A percentile compares a stretch with the other conserved stretches of the same genome.
Evolutionary conservation across 495 filamentous ascomycete genomes (phyloP).

Genomic region (Penicillium cataractarum): DNA sequence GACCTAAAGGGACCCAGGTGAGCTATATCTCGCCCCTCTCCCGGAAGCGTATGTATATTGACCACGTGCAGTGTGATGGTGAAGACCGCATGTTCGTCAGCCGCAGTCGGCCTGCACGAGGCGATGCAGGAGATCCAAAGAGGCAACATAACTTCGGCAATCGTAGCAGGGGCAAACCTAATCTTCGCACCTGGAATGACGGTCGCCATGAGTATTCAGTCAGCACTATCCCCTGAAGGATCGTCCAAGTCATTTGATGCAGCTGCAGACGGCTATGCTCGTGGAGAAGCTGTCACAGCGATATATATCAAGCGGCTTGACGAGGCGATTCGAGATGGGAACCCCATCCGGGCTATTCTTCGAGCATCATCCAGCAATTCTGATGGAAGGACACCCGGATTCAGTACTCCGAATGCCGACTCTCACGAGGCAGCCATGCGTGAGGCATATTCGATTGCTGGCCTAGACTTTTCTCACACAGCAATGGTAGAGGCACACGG

Average conservation of each 20-base stretch:
- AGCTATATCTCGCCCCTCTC: not conserved
- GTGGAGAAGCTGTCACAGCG: not conserved
- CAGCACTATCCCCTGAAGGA: conserved; percentile 30
- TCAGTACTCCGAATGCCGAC: conserved; percentile 38
- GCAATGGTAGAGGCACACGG: conserved; percentile 36
- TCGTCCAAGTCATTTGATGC: conserved; percentile 63
- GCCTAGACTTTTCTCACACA: conserved; percentile 17
- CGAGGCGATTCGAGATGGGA: not conserved
- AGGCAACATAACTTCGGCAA: conserved; percentile 38
- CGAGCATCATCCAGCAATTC: not conserved
- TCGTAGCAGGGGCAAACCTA: conserved; percentile 51
- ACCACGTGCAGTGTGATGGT: not conserved
- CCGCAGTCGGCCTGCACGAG: conserved; percentile 32
- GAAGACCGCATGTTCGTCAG: conserved; percentile 42
- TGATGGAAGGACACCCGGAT: conserved; percentile 21
- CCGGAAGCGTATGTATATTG: not conserved
- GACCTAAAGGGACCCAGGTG: conserved; percentile 36
- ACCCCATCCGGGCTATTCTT: not conserved
- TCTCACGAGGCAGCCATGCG: conserved; percentile 19
- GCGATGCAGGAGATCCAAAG: conserved; percentile 25
- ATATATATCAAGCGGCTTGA: not conserved
- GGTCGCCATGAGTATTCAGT: conserved; percentile 34
- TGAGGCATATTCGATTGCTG: not conserved
- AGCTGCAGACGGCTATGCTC: conserved; percentile 2
- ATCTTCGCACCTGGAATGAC: conserved; percentile 42